Evolutionary conservation across 2,329 filamentous ascomycete species (phyloP), one percentile per base, ranked within the genome.

Genomic region (Bimuria novae-zelandiae): DNA sequence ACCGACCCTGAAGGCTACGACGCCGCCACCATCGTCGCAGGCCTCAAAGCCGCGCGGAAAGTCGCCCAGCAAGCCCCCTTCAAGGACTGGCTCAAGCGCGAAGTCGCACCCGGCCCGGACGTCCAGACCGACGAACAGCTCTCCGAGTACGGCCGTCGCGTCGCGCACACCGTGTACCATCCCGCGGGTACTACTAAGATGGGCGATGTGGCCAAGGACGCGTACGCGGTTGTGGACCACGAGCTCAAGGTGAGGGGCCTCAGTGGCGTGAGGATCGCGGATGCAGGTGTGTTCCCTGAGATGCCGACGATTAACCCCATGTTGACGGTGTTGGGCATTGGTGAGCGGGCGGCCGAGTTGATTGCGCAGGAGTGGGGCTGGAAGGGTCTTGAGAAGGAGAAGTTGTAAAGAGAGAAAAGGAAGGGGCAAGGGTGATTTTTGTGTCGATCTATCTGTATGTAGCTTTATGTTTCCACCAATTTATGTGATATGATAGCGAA

Each of bases 151-250:
- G 91, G 89, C 30, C 84, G 91, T 41, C 83, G 85, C 40, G 91
- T 83, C 4, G 90, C 90, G 4, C 91, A 96, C 75, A 96, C 91
- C 1, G 90, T 96, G 25, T 96, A 96, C 76, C 91, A 96, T 75
- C 91, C 91, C 0, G 88, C 89, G 11, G 91, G 91, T 47, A 96
- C 91, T 16, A 94, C 90, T 50, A 92, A 92, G 81, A 96, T 96
- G 91, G 90, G 90, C 29, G 86, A 92, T 67, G 76, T 89, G 4
- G 73, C 72, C 51, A 82, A 78, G 48, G 89, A 95, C 70, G 76
- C 83, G 44, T 76, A 87, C 71, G 90, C 90, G 4, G 92, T 96
- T 17, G 91, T 95, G n/a, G 88, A 94, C 68, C 81, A 82, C 22
- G 79, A 87, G 68, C 76, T 96, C 57, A 88, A 84, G 76, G 79